Conservation (phyloP, 2,329 filamentous ascomycete species). For the Pyrenophora graminea region DNA sequence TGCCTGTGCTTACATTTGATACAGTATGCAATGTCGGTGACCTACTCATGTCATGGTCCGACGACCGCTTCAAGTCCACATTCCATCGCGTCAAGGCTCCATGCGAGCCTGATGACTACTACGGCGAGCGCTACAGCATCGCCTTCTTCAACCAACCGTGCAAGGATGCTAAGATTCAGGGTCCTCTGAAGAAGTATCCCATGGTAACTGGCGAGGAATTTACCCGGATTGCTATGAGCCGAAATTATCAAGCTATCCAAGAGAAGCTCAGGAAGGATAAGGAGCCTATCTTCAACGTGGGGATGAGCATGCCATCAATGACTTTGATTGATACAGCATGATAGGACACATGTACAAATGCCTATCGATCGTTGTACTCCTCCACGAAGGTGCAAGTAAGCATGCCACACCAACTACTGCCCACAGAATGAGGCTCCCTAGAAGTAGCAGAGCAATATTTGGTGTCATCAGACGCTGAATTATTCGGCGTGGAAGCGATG, state of each 20-base stretch:
- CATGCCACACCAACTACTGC: too few relatives aligned
- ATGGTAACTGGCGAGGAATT: conserved; percentile 65
- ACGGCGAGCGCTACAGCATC: conserved; percentile 65
- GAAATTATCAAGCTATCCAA: conserved; percentile 60
- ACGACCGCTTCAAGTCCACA: conserved; percentile 69
- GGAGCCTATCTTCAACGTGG: not conserved
- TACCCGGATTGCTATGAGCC: conserved; percentile 59
- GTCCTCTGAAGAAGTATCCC: conserved; percentile 65
- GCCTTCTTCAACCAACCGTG: conserved; percentile 70
- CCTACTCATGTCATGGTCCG: conserved; percentile 68
- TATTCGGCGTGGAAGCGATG: too few relatives aligned
- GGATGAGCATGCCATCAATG: not conserved
- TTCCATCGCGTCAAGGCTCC: conserved; percentile 68
- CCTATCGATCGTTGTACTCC: too few relatives aligned
- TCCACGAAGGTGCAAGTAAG: too few relatives aligned
- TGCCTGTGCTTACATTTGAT: conserved; percentile 21
- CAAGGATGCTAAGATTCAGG: conserved; percentile 62
- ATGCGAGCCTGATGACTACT: conserved; percentile 58
- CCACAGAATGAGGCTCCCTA: too few relatives aligned
- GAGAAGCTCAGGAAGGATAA: conserved; percentile 49
- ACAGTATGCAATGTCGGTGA: conserved; percentile 71
- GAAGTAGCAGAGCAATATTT: too few relatives aligned
- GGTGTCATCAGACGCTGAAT: too few relatives aligned
- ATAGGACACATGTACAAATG: not conserved
- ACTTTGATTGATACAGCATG: not conserved